A percentile compares a stretch with the other conserved stretches of the same genome.
Conservation (phyloP, 202 grass and related monocot genomes). For the Panicum virgatum region DNA sequence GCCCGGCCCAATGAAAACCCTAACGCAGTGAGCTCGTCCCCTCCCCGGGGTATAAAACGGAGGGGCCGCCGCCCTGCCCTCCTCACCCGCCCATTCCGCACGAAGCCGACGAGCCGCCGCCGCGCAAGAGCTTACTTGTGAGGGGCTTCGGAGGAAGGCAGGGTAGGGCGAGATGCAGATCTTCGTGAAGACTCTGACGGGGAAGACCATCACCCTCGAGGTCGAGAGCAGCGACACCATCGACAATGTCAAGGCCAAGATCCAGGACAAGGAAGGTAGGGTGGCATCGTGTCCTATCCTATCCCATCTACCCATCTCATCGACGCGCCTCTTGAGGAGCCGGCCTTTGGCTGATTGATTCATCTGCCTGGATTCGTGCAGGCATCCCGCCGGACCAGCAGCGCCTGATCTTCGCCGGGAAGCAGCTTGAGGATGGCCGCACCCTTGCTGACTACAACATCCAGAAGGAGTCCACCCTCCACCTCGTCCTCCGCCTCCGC, state of each 20-base stretch:
- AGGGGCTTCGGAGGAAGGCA: not conserved
- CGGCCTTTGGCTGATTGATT: not conserved
- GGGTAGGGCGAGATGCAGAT: slow-evolving; percentile 71
- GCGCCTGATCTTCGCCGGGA: slow-evolving; percentile 83
- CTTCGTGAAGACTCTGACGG: slow-evolving; percentile 86
- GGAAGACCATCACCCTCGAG: slow-evolving; percentile 91
- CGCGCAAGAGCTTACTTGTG: not conserved
- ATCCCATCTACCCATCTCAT: not conserved
- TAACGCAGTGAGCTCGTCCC: not conserved
- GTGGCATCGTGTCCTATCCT: no score
- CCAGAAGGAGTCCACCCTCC: slow-evolving; percentile 42
- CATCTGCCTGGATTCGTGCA: not conserved
- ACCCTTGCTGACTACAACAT: slow-evolving; percentile 26
- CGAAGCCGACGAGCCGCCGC: slow-evolving; percentile 10
- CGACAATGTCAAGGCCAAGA: slow-evolving; percentile 93
- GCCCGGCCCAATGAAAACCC: slow-evolving; percentile 36
- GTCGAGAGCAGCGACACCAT: slow-evolving; percentile 97
- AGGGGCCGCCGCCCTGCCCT: not conserved
- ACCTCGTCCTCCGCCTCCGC: slow-evolving; percentile 88
- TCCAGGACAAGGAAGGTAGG: slow-evolving; percentile 68
- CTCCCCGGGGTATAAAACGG: not conserved
- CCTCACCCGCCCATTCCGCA: not conserved
- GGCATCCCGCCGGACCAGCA: slow-evolving; percentile 97
- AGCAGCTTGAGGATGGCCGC: slow-evolving; percentile 18
- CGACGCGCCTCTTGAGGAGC: accelerated